A percentile compares a stretch with the other conserved stretches of the same genome.
These are phyloP conservation scores for Penicillium parvum DNA, from an alignment of 495 filamentous ascomycete genomes.

Conservation along the genomic window DNA sequence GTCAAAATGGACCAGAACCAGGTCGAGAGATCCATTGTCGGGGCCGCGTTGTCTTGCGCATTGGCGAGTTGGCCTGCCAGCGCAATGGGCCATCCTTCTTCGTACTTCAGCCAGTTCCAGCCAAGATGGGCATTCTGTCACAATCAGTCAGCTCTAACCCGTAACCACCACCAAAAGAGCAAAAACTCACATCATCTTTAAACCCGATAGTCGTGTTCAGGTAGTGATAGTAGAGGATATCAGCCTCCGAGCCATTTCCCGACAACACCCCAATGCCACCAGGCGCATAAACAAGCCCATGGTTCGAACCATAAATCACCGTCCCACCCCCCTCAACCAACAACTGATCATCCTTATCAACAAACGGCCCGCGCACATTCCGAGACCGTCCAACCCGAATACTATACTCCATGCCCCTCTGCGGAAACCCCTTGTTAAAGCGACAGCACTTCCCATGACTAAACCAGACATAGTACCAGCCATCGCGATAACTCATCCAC, in stretches of 20 bases:
- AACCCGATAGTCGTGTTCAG: conserved; percentile 43
- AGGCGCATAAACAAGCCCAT: conserved; percentile 44
- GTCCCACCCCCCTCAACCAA: conserved; percentile 40
- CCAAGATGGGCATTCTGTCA: conserved; percentile 42
- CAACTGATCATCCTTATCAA: conserved; percentile 29
- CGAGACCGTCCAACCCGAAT: conserved; percentile 42
- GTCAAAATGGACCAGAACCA: conserved; percentile 11
- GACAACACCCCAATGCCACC: conserved; percentile 40
- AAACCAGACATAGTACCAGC: conserved; percentile 69
- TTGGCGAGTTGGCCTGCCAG: conserved; percentile 8
- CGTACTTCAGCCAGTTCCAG: conserved; percentile 41
- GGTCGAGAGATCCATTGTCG: not conserved
- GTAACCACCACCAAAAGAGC: not conserved
- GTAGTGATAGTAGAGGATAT: conserved; percentile 50
- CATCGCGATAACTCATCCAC: conserved; percentile 53
- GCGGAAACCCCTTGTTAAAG: conserved; percentile 46
- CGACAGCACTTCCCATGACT: conserved; percentile 65
- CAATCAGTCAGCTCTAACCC: not conserved
- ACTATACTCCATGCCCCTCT: conserved; percentile 57
- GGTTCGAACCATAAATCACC: conserved; percentile 43
- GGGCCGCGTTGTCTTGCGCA: not conserved
- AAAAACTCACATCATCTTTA: conserved; percentile 26
- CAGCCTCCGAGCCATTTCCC: conserved; percentile 25
- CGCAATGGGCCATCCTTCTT: conserved; percentile 41
- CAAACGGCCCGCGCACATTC: conserved; percentile 37